Evolutionary conservation across 306 rosid species (phyloP).

Genomic region (Psophocarpus tetragonolobus): DNA sequence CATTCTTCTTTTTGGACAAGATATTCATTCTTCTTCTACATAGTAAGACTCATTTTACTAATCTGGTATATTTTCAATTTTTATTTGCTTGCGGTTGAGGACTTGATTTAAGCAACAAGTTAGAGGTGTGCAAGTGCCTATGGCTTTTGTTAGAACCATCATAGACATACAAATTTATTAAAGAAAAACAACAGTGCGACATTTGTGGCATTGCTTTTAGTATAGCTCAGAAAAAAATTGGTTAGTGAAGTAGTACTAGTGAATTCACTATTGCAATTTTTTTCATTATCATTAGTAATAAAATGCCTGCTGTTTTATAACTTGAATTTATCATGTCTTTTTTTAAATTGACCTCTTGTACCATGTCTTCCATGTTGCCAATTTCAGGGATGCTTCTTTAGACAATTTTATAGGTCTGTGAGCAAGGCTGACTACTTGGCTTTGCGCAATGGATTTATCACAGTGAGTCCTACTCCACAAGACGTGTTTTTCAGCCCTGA

Average conservation of each 20-base stretch:
- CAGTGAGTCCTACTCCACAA: slow-evolving; percentile 57
- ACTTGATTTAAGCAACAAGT: not conserved
- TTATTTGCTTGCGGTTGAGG: not conserved
- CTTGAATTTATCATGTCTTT: not conserved
- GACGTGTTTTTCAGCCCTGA: not conserved
- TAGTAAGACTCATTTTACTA: slow-evolving; percentile 59
- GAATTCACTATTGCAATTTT: not conserved
- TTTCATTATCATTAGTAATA: not conserved
- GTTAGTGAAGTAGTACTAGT: not conserved
- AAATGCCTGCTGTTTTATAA: not conserved
- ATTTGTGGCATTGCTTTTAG: not conserved
- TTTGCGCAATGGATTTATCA: slow-evolving; percentile 89
- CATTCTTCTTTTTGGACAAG: slow-evolving; percentile 87
- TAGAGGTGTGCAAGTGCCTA: not conserved
- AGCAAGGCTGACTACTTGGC: slow-evolving; percentile 81
- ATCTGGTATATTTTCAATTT: slow-evolving; percentile 21
- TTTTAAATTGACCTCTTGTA: not conserved
- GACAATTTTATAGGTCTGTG: slow-evolving; percentile 90
- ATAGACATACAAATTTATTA: not conserved
- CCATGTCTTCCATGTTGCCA: slow-evolving; percentile 9
- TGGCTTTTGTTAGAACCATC: slow-evolving; percentile 5
- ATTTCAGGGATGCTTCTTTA: slow-evolving; percentile 86
- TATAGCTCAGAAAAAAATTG: not conserved
- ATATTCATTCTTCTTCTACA: slow-evolving; percentile 67
- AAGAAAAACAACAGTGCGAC: not conserved